Evolutionary conservation across 768 basidiomycete genomes (phyloP).

Genomic region (Suillus paluster): DNA sequence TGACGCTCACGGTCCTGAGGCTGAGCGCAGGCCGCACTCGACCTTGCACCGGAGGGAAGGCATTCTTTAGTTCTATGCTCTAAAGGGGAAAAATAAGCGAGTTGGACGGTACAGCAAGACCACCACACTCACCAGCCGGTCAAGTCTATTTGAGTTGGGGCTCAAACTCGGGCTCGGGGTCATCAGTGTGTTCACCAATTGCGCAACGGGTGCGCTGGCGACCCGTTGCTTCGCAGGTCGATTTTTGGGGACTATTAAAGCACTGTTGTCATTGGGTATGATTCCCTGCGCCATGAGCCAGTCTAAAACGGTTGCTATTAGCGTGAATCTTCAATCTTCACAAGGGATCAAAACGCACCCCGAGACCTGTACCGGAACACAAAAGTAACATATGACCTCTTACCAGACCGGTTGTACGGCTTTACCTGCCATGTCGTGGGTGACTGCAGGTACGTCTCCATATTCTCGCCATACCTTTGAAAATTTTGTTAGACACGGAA

Average conservation of each 20-base stretch:
- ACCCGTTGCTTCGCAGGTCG: constrained; percentile 41
- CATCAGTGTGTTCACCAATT: constrained; percentile 3
- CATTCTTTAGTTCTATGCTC: constrained; percentile 13
- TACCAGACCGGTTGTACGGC: constrained; percentile 45
- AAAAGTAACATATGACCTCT: constrained; percentile 63
- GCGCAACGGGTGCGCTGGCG: constrained; percentile 42
- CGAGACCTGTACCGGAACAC: constrained; percentile 65
- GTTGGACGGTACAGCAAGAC: background rate
- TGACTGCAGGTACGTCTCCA: constrained; percentile 42
- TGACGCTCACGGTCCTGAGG: constrained; percentile 17
- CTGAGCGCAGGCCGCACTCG: constrained; percentile 7
- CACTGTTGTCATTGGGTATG: constrained; percentile 36
- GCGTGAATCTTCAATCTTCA: background rate
- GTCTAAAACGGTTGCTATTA: constrained; percentile 34
- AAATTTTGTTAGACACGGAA: constrained; percentile 12
- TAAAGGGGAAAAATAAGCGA: constrained; percentile 1
- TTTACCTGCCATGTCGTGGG: constrained; percentile 58
- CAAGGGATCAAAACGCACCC: constrained; percentile 40
- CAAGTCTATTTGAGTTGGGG: constrained; percentile 4
- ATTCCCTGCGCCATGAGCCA: constrained; percentile 59
- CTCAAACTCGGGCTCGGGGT: constrained; percentile 17
- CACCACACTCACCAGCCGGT: constrained; percentile 10
- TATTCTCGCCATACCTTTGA: constrained; percentile 55
- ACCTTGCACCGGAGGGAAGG: constrained; percentile 9
- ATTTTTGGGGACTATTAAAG: constrained; percentile 14